Conservation (phyloP, 1,284 basidiomycete species). For the Apiotrichum porosum region DNA sequence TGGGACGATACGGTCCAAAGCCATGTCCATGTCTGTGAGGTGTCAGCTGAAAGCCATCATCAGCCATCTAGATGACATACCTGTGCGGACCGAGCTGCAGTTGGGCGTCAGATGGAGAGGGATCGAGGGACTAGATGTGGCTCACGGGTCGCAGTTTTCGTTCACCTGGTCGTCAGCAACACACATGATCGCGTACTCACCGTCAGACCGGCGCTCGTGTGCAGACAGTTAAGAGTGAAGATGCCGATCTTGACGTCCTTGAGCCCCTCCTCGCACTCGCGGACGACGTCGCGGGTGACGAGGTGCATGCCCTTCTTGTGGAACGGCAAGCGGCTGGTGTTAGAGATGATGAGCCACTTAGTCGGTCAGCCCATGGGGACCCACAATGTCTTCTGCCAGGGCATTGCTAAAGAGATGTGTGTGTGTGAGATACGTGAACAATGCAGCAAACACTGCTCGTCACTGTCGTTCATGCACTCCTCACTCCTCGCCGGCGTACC, state of each 20-base stretch:
- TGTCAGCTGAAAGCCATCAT: too few relatives aligned
- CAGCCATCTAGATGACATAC: constrained; percentile 9
- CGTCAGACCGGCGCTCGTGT: constrained; percentile 83
- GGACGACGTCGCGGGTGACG: constrained; percentile 72
- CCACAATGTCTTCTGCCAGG: constrained; percentile 84
- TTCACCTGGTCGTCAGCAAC: constrained; percentile 30
- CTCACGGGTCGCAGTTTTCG: constrained; percentile 44
- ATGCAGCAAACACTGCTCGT: background rate
- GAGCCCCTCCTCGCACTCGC: constrained; percentile 68
- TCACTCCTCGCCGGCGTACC: too few relatives aligned
- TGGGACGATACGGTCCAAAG: constrained; percentile 76
- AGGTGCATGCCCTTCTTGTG: constrained; percentile 63
- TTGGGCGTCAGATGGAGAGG: too few relatives aligned
- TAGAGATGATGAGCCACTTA: background rate
- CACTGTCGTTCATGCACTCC: background rate
- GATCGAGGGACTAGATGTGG: too few relatives aligned
- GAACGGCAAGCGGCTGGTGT: constrained; percentile 40
- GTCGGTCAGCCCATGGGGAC: constrained; percentile 8
- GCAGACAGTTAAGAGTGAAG: constrained; percentile 61
- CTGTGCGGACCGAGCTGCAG: constrained; percentile 26
- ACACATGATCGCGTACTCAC: constrained; percentile 56
- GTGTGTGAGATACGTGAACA: background rate
- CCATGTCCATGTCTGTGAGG: constrained; percentile 52
- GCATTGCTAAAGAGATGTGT: constrained; percentile 55
- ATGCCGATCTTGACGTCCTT: constrained; percentile 60